A percentile compares a stretch with the other conserved stretches of the same genome.
phyloP scores from a whole-genome alignment of 371 early-diverging fungal genomes.

The Haplosporangium sp. region DNA sequence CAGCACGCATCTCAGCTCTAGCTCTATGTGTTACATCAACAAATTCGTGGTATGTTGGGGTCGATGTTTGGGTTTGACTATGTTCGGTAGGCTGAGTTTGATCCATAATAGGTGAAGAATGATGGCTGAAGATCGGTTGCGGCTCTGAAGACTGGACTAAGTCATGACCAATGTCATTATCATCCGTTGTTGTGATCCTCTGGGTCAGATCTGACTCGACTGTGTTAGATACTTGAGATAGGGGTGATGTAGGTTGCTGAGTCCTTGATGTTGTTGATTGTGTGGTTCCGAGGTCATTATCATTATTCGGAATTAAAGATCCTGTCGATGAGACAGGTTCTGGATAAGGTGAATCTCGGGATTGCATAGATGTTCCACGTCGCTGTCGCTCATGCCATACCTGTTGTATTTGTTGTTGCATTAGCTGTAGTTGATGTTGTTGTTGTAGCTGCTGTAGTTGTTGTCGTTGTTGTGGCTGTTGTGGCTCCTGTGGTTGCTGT shows the following conservation, averaged over 20 bases:
- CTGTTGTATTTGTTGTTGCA: background rate
- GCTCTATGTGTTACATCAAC: background rate
- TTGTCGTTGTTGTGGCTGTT: too few species aligned
- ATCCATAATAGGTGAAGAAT: background rate
- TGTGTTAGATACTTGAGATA: background rate
- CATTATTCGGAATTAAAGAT: background rate
- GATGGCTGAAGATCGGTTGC: background rate
- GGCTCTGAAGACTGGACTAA: background rate
- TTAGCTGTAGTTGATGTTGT: background rate
- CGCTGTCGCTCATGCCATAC: background rate
- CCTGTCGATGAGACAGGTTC: background rate
- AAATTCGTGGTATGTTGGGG: background rate
- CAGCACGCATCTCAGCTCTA: background rate
- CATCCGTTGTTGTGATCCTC: background rate
- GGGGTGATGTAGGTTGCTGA: too few species aligned
- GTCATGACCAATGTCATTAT: background rate
- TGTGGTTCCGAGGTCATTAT: background rate
- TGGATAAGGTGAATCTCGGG: background rate
- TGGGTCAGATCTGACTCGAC: background rate
- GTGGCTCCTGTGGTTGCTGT: too few species aligned
- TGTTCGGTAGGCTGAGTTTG: background rate
- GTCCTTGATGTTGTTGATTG: background rate
- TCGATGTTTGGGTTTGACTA: background rate
- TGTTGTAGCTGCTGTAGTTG: background rate
- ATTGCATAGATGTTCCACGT: background rate